A percentile compares a stretch with the other conserved stretches of the same genome.
Conservation (phyloP, 768 basidiomycete species). For the Lactarius evosmus region DNA sequence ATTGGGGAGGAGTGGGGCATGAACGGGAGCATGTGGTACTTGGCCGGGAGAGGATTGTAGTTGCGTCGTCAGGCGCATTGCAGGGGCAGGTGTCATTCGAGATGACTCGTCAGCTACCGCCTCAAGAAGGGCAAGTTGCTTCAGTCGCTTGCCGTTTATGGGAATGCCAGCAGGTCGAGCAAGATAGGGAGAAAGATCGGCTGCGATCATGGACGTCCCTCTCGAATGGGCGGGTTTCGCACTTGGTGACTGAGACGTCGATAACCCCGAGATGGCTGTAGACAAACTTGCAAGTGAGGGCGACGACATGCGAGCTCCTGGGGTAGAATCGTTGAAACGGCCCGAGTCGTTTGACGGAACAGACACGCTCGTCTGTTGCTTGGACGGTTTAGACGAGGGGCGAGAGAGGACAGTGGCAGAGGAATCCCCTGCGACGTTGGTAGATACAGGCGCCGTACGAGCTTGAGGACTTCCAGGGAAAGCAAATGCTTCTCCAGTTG, state of each 20-base stretch:
- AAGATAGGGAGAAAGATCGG: conserved; percentile 71
- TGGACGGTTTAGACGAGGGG: conserved; percentile 8
- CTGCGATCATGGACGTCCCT: conserved; percentile 45
- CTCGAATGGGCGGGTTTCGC: conserved; percentile 34
- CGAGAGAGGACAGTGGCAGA: not conserved
- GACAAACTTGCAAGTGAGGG: conserved; percentile 9
- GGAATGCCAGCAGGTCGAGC: conserved; percentile 52
- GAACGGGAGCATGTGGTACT: conserved; percentile 4
- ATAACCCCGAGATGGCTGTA: conserved; percentile 19
- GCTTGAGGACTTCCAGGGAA: conserved; percentile 3
- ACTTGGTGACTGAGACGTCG: conserved; percentile 15
- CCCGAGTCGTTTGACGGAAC: not conserved
- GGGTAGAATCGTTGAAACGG: not conserved
- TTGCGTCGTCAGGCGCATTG: conserved; percentile 27
- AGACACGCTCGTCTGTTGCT: not conserved
- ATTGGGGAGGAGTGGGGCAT: conserved; percentile 17
- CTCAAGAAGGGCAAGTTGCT: conserved; percentile 69
- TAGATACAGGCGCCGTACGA: conserved; percentile 5
- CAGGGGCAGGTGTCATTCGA: conserved; percentile 43
- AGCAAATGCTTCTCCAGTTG: not conserved
- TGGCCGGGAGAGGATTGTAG: not conserved
- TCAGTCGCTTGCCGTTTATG: conserved; percentile 58
- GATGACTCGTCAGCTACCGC: conserved; percentile 72
- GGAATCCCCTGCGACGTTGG: not conserved
- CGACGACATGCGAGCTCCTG: conserved; percentile 7